These are phyloP conservation scores for Monosporozyma unispora DNA, from an alignment of 805 yeast species.

Conservation along the genomic window DNA sequence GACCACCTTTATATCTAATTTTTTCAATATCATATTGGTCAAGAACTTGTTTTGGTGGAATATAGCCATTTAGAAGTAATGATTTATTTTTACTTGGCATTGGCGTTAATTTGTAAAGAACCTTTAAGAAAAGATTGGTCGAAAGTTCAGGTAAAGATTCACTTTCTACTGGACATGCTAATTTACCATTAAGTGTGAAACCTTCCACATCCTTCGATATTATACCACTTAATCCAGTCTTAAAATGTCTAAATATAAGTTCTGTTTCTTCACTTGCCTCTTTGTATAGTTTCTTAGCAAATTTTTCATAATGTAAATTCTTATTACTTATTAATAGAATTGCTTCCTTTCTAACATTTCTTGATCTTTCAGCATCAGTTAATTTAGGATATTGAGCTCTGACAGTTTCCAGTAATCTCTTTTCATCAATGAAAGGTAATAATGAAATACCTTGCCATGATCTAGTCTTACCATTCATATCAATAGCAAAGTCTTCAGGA, in stretches of 20 bases:
- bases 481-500: slow-evolving; percentile 80
- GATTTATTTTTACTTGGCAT: slow-evolving; percentile 49
- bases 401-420: slow-evolving; percentile 59
- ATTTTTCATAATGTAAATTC: slow-evolving; percentile 39
- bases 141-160: slow-evolving; percentile 34
- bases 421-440: slow-evolving; percentile 83
- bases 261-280: slow-evolving; percentile 14
- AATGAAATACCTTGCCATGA: slow-evolving; percentile 92
- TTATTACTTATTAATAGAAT: slow-evolving; percentile 58
- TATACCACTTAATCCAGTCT: slow-evolving; percentile 52
- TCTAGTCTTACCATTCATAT: slow-evolving; percentile 93
- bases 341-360: slow-evolving; percentile 67
- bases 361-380: slow-evolving; percentile 54
- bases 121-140: slow-evolving; percentile 34
- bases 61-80: slow-evolving; percentile 73
- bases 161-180: slow-evolving; percentile 31
- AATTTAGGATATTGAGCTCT: slow-evolving; percentile 52
- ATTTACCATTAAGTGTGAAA: slow-evolving; percentile 24
- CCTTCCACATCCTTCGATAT: slow-evolving; percentile 33
- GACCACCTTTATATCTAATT: slow-evolving; percentile 41
- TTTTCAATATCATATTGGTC: slow-evolving; percentile 61
- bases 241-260: slow-evolving; percentile 39
- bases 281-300: slow-evolving; percentile 28
- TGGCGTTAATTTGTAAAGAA: slow-evolving; percentile 46
- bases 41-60: slow-evolving; percentile 51